Percentiles rank a stretch among this genome's conserved stretches.
Conservation (phyloP, 805 yeast genomes). For the Candida caryicola region DNA sequence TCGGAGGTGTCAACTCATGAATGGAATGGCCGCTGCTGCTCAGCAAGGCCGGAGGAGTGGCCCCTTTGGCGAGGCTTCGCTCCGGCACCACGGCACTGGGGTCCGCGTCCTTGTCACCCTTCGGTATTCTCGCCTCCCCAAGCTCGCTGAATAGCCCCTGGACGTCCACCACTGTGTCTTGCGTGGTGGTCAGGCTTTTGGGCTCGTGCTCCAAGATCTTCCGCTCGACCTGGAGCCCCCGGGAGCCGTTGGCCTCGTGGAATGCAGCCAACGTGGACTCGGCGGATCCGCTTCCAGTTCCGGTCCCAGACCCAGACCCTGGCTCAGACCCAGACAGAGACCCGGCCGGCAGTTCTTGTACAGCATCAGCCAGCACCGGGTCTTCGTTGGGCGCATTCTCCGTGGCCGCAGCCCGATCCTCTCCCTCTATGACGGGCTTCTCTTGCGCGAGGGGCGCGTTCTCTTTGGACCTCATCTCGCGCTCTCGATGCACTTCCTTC, state of each 20-base stretch:
- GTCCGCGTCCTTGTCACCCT: not conserved
- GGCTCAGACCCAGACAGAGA: too few species aligned
- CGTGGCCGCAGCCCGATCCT: not conserved
- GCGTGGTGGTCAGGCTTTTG: conserved; percentile 10
- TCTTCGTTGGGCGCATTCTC: not conserved
- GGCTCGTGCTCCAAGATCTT: not conserved
- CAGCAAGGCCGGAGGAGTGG: not conserved
- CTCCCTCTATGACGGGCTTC: not conserved
- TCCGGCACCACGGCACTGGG: not conserved
- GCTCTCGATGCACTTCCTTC: conserved; percentile 1
- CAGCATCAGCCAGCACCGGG: not conserved
- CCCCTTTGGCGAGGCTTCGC: not conserved
- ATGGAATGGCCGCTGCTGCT: not conserved
- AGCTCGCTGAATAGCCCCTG: conserved; percentile 11
- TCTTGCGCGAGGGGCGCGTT: not conserved
- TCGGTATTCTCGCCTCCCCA: too few species aligned
- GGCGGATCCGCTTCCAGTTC: too few species aligned
- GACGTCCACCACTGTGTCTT: conserved; percentile 11
- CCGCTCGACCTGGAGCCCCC: not conserved
- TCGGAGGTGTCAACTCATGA: conserved; percentile 2
- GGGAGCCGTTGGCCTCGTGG: not conserved
- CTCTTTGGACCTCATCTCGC: not conserved
- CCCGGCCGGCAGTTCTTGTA: not conserved
- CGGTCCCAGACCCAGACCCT: not conserved
- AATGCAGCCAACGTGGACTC: too few species aligned